phyloP scores from a whole-genome alignment of 345 rosid species.

The Lepidium didymum region DNA sequence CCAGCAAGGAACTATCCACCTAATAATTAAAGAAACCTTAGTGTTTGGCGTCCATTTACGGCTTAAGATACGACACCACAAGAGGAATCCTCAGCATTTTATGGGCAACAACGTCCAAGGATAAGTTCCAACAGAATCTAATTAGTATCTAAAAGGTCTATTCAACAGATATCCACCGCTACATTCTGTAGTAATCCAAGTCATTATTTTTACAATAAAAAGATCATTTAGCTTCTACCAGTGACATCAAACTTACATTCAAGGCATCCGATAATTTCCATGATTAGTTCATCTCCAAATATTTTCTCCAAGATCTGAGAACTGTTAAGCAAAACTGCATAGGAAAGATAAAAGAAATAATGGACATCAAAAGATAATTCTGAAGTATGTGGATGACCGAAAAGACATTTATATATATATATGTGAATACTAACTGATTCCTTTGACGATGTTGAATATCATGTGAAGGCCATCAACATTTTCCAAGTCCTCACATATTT shows the following conservation, averaged over 20 bases:
- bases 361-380: not conserved
- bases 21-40: not conserved
- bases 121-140: not conserved
- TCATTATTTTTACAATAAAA: not conserved
- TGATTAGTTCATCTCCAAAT: constrained; percentile 90
- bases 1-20: constrained; percentile 1
- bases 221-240: not conserved
- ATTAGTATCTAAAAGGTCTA: not conserved
- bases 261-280: constrained; percentile 96
- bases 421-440: constrained; percentile 61
- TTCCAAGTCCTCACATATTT: constrained; percentile 83
- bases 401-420: not conserved
- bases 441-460: constrained; percentile 88
- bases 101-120: not conserved
- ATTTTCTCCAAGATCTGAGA: constrained; percentile 88
- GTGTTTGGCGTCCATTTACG: not conserved
- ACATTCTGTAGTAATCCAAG: not conserved
- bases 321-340: constrained; percentile 87
- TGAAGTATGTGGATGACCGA: constrained; percentile 7
- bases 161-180: not conserved
- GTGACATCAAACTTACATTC: constrained; percentile 63
- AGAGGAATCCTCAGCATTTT: not conserved
- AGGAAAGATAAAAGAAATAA: not conserved
- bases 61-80: constrained; percentile 13
- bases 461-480: constrained; percentile 84